Evolutionary conservation across 345 rosid species (phyloP), one percentile per base, ranked within the genome.

Genomic region (Heritiera fomes): DNA sequence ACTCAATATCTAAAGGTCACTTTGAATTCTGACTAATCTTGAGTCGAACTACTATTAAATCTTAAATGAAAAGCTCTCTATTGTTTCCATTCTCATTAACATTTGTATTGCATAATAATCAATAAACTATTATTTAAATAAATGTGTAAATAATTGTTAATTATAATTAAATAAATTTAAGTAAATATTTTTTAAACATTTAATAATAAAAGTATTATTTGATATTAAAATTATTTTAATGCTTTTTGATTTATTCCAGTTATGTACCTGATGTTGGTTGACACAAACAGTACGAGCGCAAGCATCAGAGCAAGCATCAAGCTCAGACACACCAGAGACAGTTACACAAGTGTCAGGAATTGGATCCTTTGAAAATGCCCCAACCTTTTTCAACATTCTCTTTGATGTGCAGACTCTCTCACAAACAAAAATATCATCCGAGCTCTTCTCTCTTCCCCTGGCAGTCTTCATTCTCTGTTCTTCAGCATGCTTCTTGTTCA

Each of bases 401-500:
- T 93, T 93, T 0, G 98, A 93, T 41, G 93, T 93, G 82, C 98
- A 93, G 8, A 93, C 98, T 87, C 98, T 90, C 82, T 93, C 98
- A 23, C 98, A 93, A 7, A 93, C 98, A 84, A 93, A 93, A 46
- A 93, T 90, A 10, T 91, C 98, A 63, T 93, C 98, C 1, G 95
- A 90, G 68, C 89, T 89, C 74, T 88, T 93, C 82, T 93, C 98
- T 34, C 95, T 89, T 34, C 98, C 96, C 75, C 96, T 79, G 8
- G 91, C 92, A 40, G 88, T 86, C 84, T 91, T 91, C 60, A 88
- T 83, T 80, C 94, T 88, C 86, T 88, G 90, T 82, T 93, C 98
- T 38, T 88, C 94, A 0, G 86, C 89, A 13, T 83, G 87, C 80
- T 79, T 86, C 80, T 86, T 91, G 87, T 83, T 93, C 82, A 89